Evolutionary conservation across 768 basidiomycete species (phyloP).

Genomic region (Mycena amicta): DNA sequence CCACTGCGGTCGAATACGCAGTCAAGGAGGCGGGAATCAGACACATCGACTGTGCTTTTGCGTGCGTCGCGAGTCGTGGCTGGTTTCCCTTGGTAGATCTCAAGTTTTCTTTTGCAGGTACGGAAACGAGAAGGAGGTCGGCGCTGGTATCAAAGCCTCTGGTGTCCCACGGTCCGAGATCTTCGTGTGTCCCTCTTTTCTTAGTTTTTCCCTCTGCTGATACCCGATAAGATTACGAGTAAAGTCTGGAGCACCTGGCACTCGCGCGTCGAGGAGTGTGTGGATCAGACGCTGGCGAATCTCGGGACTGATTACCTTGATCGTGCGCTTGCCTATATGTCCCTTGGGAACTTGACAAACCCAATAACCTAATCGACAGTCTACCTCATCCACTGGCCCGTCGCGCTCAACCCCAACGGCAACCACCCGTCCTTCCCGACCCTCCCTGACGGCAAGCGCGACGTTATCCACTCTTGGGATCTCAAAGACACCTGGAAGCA

Average conservation of each 20-base stretch:
- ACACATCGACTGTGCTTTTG: slow-evolving; percentile 71
- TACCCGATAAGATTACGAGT: slow-evolving; percentile 58
- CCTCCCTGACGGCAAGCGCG: slow-evolving; percentile 64
- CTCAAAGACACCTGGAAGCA: slow-evolving; percentile 79
- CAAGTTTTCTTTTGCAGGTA: slow-evolving; percentile 44
- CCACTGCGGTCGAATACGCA: slow-evolving; percentile 70
- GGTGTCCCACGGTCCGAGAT: slow-evolving; percentile 75
- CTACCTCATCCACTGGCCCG: slow-evolving; percentile 81
- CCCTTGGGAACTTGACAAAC: too few relatives aligned
- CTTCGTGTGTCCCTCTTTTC: slow-evolving; percentile 37
- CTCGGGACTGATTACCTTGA: slow-evolving; percentile 89
- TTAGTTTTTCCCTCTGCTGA: neutral
- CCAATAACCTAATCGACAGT: slow-evolving; percentile 44
- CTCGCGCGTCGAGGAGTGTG: slow-evolving; percentile 67
- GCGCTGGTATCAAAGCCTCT: slow-evolving; percentile 74
- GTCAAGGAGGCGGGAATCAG: slow-evolving; percentile 74
- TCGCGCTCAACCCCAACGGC: slow-evolving; percentile 71
- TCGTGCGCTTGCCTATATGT: slow-evolving; percentile 50
- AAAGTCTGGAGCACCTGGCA: slow-evolving; percentile 74
- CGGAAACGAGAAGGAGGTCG: slow-evolving; percentile 82
- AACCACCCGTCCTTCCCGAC: slow-evolving; percentile 62
- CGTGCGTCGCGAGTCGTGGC: slow-evolving; percentile 5
- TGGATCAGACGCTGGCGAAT: slow-evolving; percentile 74
- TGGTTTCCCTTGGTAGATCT: too few relatives aligned
- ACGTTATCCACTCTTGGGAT: slow-evolving; percentile 67